Conservation (phyloP, 2,329 filamentous ascomycete genomes). For the Penicillium brevicompactum region DNA sequence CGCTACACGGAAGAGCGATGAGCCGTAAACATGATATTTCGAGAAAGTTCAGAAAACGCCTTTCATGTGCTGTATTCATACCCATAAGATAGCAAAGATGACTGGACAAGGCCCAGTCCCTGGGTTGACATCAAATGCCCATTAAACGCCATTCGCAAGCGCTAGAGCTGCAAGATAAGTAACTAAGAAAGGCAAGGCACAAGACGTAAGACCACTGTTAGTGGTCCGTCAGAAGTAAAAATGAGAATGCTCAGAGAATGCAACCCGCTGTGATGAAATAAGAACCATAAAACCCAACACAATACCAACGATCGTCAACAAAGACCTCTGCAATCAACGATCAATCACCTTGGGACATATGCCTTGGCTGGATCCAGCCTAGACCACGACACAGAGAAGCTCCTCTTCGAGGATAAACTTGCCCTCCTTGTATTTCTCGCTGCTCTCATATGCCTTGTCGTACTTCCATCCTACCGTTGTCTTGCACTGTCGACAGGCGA, state of each 20-base stretch:
- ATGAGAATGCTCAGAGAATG: conserved; percentile 4
- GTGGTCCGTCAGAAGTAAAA: not conserved
- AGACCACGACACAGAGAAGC: conserved; percentile 77
- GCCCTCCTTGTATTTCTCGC: conserved; percentile 98
- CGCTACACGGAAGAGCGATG: not conserved
- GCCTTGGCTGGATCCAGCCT: not conserved
- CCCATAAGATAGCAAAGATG: conserved; percentile 1
- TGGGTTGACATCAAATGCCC: conserved; percentile 6
- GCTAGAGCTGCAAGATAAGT: conserved; percentile 11
- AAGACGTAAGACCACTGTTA: not conserved
- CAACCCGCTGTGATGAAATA: not conserved
- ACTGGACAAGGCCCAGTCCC: not conserved
- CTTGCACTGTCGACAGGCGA: conserved; percentile 86
- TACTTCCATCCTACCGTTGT: conserved; percentile 98
- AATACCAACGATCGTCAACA: conserved; percentile 1
- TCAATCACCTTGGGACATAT: not conserved
- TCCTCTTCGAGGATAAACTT: conserved; percentile 97
- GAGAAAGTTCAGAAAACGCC: not conserved
- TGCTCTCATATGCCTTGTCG: conserved; percentile 89
- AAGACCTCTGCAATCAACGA: not conserved
- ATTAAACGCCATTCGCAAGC: conserved; percentile 21
- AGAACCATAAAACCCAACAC: not conserved
- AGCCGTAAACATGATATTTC: not conserved
- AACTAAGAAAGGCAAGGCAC: conserved; percentile 3
- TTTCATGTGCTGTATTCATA: not conserved